Percentiles rank a stretch among this genome's conserved stretches.
Conservation (phyloP, 257 asterid species). For the Linaria vulgaris region DNA sequence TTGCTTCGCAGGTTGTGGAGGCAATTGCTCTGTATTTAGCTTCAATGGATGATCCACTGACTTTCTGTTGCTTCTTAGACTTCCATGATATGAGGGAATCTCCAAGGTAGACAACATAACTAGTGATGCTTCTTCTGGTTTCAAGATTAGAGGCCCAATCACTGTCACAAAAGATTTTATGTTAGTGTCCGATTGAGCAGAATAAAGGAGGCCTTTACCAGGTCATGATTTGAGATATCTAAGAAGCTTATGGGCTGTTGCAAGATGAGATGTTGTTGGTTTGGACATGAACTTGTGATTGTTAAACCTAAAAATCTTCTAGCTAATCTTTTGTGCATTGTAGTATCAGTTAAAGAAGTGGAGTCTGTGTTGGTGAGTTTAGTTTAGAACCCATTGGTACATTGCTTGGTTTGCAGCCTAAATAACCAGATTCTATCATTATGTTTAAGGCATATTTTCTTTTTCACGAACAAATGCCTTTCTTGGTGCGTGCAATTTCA, state of each 20-base stretch:
- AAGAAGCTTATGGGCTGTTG: no score
- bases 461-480: neutral
- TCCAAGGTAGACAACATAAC: neutral
- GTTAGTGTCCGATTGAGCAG: no score
- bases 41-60: slow-evolving; percentile 4
- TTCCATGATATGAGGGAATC: slow-evolving; percentile 10
- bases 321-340: neutral
- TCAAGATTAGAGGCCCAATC: neutral
- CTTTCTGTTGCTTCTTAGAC: slow-evolving; percentile 2
- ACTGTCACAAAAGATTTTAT: neutral
- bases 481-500: neutral
- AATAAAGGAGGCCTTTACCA: no score
- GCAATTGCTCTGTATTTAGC: neutral
- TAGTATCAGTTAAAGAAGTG: neutral
- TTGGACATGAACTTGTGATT: no score
- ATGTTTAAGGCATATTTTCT: neutral
- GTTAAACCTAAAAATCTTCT: neutral
- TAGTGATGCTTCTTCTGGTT: no score
- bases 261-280: no score
- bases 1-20: neutral
- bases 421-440: neutral
- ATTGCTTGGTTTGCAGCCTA: neutral
- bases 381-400: neutral
- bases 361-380: neutral
- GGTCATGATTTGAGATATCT: no score